Evolutionary conservation across 768 basidiomycete species (phyloP).

Genomic region (Suillus bovinus): DNA sequence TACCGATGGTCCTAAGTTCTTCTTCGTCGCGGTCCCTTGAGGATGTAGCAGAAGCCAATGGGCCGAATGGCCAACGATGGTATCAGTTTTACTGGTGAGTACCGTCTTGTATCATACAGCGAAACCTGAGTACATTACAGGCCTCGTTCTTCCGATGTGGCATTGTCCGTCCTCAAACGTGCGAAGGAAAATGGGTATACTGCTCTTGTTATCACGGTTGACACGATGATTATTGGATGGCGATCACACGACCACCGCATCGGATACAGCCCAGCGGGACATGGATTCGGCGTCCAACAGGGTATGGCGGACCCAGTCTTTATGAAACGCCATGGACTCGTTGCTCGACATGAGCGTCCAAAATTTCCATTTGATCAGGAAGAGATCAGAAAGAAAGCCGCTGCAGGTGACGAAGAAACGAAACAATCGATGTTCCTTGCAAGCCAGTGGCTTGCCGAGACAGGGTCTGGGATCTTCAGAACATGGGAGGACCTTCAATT

Average conservation of each 20-base stretch:
- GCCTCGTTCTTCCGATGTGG: conserved; percentile 40
- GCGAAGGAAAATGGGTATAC: conserved; percentile 43
- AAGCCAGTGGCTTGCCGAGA: conserved; percentile 38
- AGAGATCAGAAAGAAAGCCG: conserved; percentile 24
- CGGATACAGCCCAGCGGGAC: conserved; percentile 38
- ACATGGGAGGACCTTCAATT: conserved; percentile 48
- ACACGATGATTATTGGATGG: conserved; percentile 45
- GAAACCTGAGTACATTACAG: conserved; percentile 18
- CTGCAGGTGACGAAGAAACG: conserved; percentile 33
- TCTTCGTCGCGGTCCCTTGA: conserved; percentile 48
- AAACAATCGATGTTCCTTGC: conserved; percentile 34
- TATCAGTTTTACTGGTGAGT: conserved; percentile 50
- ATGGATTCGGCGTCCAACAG: conserved; percentile 41
- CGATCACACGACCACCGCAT: conserved; percentile 43
- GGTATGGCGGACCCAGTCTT: conserved; percentile 49
- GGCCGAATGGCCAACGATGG: conserved; percentile 43
- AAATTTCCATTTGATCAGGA: conserved; percentile 38
- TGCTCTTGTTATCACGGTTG: conserved; percentile 47
- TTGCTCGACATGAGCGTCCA: conserved; percentile 29
- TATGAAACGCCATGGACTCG: conserved; percentile 37
- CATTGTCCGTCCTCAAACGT: conserved; percentile 42
- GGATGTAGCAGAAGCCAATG: conserved; percentile 47
- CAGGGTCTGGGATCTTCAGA: conserved; percentile 41
- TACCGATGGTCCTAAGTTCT: conserved; percentile 37
- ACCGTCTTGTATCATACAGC: background rate